These are phyloP conservation scores for Coemansia sp. DNA, from an alignment of 192 early-diverging fungal species.

Conservation along the genomic window DNA sequence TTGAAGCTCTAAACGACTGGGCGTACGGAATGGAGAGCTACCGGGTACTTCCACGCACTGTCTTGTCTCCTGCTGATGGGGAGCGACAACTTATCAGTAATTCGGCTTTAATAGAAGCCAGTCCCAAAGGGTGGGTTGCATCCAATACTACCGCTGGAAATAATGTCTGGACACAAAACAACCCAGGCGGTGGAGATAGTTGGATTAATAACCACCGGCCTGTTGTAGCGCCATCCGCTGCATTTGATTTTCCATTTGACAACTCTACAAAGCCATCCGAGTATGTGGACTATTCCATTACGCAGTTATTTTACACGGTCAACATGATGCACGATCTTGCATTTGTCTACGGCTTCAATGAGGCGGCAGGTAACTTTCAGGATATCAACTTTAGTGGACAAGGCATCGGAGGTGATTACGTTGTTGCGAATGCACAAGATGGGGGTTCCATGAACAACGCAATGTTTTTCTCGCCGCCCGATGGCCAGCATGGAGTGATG, in stretches of 20 bases:
- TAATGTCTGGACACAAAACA: constrained; percentile 90
- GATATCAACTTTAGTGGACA: constrained; percentile 79
- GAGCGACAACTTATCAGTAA: constrained; percentile 55
- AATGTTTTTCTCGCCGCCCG: constrained; percentile 91
- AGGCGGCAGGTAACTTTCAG: constrained; percentile 93
- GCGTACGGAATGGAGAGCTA: constrained; percentile 63
- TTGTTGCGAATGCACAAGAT: constrained; percentile 91
- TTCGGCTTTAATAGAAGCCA: constrained; percentile 73
- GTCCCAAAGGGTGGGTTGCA: constrained; percentile 60
- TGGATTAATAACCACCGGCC: constrained; percentile 83
- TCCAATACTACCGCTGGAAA: constrained; percentile 78
- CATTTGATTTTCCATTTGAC: constrained; percentile 79
- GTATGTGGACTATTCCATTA: constrained; percentile 77
- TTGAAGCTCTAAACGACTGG: constrained; percentile 83
- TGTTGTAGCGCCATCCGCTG: constrained; percentile 49
- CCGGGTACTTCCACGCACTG: constrained; percentile 78
- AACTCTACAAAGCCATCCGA: constrained; percentile 60
- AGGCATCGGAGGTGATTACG: constrained; percentile 75
- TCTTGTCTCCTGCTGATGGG: constrained; percentile 76
- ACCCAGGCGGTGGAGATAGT: constrained; percentile 65
- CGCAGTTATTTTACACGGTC: constrained; percentile 91
- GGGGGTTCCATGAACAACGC: constrained; percentile 87
- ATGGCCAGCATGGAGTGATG: constrained; percentile 87
- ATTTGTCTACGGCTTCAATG: constrained; percentile 87
- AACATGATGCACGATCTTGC: constrained; percentile 90